Evolutionary conservation across 176 grass and related monocot species (phyloP), one percentile per base, ranked within the genome.

Genomic region (Olyra latifolia): DNA sequence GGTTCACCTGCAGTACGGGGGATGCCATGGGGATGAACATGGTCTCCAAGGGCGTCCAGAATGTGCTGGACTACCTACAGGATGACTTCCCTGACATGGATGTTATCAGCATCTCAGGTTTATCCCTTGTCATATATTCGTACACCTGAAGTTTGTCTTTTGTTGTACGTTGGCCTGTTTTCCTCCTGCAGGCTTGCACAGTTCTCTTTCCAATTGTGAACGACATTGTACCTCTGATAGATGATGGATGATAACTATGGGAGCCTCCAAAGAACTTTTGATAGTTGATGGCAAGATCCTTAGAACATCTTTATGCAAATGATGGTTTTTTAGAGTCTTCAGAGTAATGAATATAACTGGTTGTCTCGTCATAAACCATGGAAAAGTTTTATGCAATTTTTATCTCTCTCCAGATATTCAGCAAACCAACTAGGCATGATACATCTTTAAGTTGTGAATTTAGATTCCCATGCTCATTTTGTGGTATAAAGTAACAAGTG

Each of bases 1-100:
- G 96, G 79, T 95, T 99, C 77, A 82, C 52, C 78, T 99, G 92
- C 84, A 88, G 90, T 85, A 99, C 92, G 5, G 96, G 92, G 29
- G 95, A 98, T 89, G 95, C 95, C 27, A 98, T 98, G 96, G 96
- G 92, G 64, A 98, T 98, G 96, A 94, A 98, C 85, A 98, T 98
- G 92, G 84, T 98, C 30, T 95, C 96, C 32, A 95, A 95, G 80
- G 92, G 96, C 9, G 92, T 98, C 11, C 92, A 98, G 28, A 89
- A 91, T 41, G 96, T 98, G 68, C 79, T 98, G 50, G 86, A 98
- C 77, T 98, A 75, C 29, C 89, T 98, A 68, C 77, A 92, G 79
- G 80, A 81, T 62, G 90, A 98, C 68, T 98, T 98, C 78, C 83
- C 86, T 19, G 95, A 98, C 66, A 95, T 98, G 90, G 92, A 94